phyloP scores from a whole-genome alignment of 2,329 filamentous ascomycete species.

The Teratosphaeria pseudoeucalypti region DNA sequence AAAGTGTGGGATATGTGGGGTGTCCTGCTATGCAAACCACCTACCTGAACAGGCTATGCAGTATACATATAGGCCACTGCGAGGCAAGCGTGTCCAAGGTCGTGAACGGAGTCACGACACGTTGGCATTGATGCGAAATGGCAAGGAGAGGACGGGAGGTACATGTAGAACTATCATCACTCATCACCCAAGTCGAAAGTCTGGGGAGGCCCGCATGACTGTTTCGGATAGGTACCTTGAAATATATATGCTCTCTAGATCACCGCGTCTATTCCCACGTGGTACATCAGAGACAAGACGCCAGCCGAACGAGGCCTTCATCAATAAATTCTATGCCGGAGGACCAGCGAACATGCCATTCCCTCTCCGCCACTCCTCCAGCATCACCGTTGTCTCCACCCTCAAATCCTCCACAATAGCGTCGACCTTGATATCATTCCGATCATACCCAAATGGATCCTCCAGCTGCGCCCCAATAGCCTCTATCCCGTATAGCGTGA shows the following conservation, averaged over 20 bases:
- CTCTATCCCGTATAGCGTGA: slow-evolving; percentile 55
- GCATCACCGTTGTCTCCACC: slow-evolving; percentile 46
- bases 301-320: not conserved
- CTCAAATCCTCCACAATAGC: slow-evolving; percentile 52
- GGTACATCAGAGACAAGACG: not conserved
- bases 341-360: slow-evolving; percentile 12
- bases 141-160: not conserved
- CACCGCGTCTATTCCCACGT: too few relatives aligned
- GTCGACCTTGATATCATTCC: slow-evolving; percentile 59
- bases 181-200: not conserved
- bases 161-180: not conserved
- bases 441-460: slow-evolving; percentile 56
- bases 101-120: not conserved
- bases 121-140: not conserved
- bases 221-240: not conserved
- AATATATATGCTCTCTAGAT: not conserved
- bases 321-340: not conserved
- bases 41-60: not conserved
- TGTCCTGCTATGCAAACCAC: not conserved
- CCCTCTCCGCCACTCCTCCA: slow-evolving; percentile 46
- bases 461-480: slow-evolving; percentile 54
- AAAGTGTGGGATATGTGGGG: not conserved
- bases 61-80: not conserved
- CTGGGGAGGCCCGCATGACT: not conserved
- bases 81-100: not conserved